Conservation (phyloP, 371 early-diverging fungal genomes). For the Rhizopus stolonifer region DNA sequence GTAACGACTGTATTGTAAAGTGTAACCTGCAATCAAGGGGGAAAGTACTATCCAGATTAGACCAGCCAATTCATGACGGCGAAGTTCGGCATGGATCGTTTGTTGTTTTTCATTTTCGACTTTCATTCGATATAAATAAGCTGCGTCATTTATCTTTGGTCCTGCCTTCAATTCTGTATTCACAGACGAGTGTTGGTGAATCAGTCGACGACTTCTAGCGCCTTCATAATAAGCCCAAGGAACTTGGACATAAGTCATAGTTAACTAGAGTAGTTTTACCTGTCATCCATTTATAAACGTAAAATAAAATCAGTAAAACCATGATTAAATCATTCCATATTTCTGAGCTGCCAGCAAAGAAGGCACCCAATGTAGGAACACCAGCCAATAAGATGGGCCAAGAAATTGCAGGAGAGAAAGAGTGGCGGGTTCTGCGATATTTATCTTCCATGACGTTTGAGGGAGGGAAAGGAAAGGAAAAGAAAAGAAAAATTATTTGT, state of each 20-base stretch:
- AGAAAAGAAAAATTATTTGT: not conserved
- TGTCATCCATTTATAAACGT: conserved; percentile 69
- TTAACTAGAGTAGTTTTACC: conserved; percentile 37
- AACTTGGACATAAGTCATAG: conserved; percentile 18
- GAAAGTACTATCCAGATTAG: conserved; percentile 55
- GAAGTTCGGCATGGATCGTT: conserved; percentile 40
- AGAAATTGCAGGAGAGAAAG: conserved; percentile 32
- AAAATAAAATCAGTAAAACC: conserved; percentile 59
- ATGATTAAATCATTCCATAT: conserved; percentile 69
- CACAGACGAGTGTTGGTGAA: conserved; percentile 27
- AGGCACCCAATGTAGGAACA: conserved; percentile 63
- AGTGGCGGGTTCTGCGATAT: not conserved
- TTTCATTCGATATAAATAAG: not conserved
- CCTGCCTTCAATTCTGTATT: conserved; percentile 5
- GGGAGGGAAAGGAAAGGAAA: not conserved
- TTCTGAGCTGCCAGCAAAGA: conserved; percentile 64
- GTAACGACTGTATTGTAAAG: conserved; percentile 53
- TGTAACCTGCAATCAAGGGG: conserved; percentile 62
- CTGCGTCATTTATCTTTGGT: conserved; percentile 2
- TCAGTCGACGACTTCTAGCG: conserved; percentile 53
- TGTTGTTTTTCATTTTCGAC: conserved; percentile 6
- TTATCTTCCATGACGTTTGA: not conserved
- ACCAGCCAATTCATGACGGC: conserved; percentile 56
- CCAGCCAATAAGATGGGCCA: conserved; percentile 70
- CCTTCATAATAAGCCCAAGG: conserved; percentile 73